Percentiles rank a stretch among this genome's conserved stretches.
Conservation (phyloP, 768 basidiomycete genomes). For the Amanita muscaria region DNA sequence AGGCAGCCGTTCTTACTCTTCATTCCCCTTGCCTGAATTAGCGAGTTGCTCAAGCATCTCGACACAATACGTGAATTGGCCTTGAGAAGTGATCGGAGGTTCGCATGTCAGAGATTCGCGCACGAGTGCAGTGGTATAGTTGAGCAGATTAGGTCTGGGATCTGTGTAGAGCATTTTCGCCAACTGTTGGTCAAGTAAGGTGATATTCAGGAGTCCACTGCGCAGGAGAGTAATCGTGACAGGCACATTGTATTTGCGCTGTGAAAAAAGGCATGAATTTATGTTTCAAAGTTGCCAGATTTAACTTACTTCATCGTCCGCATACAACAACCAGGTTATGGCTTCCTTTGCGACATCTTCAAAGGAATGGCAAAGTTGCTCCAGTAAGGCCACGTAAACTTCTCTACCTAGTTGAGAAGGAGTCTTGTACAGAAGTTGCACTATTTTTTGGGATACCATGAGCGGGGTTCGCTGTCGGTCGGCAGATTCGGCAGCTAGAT, state of each 20-base stretch:
- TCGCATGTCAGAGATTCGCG: constrained; percentile 80
- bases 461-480: constrained; percentile 84
- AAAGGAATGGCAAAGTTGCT: constrained; percentile 81
- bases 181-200: constrained; percentile 82
- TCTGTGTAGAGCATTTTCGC: constrained; percentile 79
- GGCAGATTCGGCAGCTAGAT: constrained; percentile 68
- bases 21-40: constrained; percentile 70
- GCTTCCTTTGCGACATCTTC: constrained; percentile 95
- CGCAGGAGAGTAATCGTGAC: constrained; percentile 86
- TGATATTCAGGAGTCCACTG: constrained; percentile 68
- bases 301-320: constrained; percentile 82
- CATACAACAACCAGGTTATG: constrained; percentile 90
- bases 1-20: constrained; percentile 64
- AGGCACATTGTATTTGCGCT: constrained; percentile 95
- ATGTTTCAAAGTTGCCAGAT: constrained; percentile 5
- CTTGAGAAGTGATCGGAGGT: constrained; percentile 70
- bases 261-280: constrained; percentile 6
- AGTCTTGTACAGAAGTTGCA: constrained; percentile 90
- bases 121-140: constrained; percentile 76
- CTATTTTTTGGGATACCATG: constrained; percentile 92
- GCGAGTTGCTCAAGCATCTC: constrained; percentile 73
- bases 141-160: constrained; percentile 65
- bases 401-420: constrained; percentile 80
- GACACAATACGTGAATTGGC: constrained; percentile 70
- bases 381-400: constrained; percentile 83